Conservation (phyloP, 805 yeast species). For the Myxozyma nipponensis region DNA sequence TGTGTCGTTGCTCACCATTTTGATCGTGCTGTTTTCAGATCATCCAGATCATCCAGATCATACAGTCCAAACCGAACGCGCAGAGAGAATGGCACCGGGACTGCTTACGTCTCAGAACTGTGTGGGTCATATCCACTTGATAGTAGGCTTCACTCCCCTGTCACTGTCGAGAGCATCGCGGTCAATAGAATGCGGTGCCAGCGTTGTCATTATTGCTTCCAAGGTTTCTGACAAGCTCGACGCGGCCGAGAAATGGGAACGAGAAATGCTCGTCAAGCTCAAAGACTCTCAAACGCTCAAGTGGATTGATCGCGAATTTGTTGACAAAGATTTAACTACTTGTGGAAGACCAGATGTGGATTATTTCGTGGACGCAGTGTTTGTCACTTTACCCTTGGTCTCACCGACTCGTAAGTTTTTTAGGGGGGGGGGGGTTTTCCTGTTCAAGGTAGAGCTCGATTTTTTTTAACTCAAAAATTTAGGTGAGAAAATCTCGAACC, state of each 20-base stretch:
- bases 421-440: background rate
- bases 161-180: slow-evolving; percentile 19
- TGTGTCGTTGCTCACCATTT: too few species aligned
- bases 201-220: slow-evolving; percentile 16
- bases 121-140: slow-evolving; percentile 20
- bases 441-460: background rate
- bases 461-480: slow-evolving; percentile 17
- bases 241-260: slow-evolving; percentile 2
- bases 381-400: slow-evolving; percentile 49
- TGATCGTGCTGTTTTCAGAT: too few species aligned
- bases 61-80: background rate
- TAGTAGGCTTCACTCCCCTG: slow-evolving; percentile 26
- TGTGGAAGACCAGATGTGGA: slow-evolving; percentile 63
- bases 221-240: background rate
- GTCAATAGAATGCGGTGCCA: slow-evolving; percentile 24
- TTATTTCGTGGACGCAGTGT: slow-evolving; percentile 68
- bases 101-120: slow-evolving; percentile 23
- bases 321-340: slow-evolving; percentile 45
- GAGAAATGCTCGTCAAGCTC: slow-evolving; percentile 3
- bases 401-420: slow-evolving; percentile 8
- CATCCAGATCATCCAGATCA: too few species aligned
- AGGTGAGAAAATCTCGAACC: slow-evolving; percentile 44
- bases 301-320: slow-evolving; percentile 39
- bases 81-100: slow-evolving; percentile 13
- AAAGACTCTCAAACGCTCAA: slow-evolving; percentile 6